phyloP scores from a whole-genome alignment of 345 rosid genomes.

The Bretschneidera sinensis region DNA sequence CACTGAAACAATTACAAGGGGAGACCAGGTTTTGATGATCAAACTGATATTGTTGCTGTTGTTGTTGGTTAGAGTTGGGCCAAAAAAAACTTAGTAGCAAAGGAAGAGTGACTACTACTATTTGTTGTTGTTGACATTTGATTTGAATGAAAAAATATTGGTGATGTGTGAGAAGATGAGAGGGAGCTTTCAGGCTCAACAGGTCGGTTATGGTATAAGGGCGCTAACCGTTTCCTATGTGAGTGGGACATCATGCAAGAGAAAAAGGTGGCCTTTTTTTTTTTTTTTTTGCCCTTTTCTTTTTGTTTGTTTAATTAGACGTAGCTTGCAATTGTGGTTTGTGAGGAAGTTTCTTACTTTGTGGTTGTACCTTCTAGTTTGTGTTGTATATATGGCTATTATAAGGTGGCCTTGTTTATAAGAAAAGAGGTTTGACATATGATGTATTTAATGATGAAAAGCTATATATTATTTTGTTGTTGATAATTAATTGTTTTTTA shows the following conservation, averaged over 20 bases:
- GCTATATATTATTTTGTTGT: too few relatives aligned
- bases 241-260: conserved; percentile 16
- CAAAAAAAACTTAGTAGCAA: conserved; percentile 30
- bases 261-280: not conserved
- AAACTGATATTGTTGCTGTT: conserved; percentile 4
- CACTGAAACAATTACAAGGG: conserved; percentile 21
- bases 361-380: too few relatives aligned
- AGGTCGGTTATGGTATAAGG: not conserved
- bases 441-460: too few relatives aligned
- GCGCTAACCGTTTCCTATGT: conserved; percentile 24
- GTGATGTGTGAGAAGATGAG: conserved; percentile 33
- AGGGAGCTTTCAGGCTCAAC: conserved; percentile 48
- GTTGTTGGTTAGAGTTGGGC: not conserved
- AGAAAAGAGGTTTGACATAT: too few relatives aligned
- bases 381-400: too few relatives aligned
- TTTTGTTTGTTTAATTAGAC: too few relatives aligned
- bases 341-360: not conserved
- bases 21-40: conserved; percentile 16
- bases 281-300: conserved; percentile 3
- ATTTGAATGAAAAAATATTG: not conserved
- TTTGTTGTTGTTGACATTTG: conserved; percentile 24
- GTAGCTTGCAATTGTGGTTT: conserved; percentile 19
- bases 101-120: conserved; percentile 32
- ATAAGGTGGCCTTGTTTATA: too few relatives aligned
- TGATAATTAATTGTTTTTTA: too few relatives aligned